Conservation (phyloP, 2,329 filamentous ascomycete species). For the Hypoxylon sp. region DNA sequence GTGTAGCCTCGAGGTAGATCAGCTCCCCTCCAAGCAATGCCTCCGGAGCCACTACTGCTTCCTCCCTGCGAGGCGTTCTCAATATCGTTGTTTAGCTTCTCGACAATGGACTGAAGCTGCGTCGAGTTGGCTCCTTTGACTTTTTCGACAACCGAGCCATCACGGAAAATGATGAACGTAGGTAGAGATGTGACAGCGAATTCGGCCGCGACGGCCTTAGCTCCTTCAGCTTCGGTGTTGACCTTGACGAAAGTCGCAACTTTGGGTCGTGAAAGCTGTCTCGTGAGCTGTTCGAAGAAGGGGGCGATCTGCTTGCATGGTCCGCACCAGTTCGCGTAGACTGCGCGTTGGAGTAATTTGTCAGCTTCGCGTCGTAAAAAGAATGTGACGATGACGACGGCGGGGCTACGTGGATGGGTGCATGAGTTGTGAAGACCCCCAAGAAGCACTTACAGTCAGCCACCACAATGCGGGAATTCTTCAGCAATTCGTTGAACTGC, state of each 20-base stretch:
- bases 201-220: conserved; percentile 76
- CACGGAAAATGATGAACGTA: conserved; percentile 91
- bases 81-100: conserved; percentile 78
- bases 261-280: conserved; percentile 77
- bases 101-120: conserved; percentile 78
- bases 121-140: conserved; percentile 81
- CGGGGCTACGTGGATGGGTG: conserved; percentile 44
- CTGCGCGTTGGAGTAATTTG: conserved; percentile 63
- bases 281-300: conserved; percentile 82
- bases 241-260: conserved; percentile 88
- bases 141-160: conserved; percentile 76
- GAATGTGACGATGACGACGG: conserved; percentile 47
- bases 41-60: conserved; percentile 60
- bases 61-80: conserved; percentile 66
- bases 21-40: conserved; percentile 78
- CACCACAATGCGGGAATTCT: conserved; percentile 83
- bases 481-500: conserved; percentile 78
- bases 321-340: conserved; percentile 89
- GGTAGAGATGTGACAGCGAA: conserved; percentile 85
- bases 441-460: conserved; percentile 80
- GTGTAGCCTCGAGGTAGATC: conserved; percentile 83
- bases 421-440: conserved; percentile 11
- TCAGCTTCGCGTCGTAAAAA: conserved; percentile 46
- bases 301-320: conserved; percentile 89
- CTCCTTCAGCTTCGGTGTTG: conserved; percentile 79